Evolutionary conservation across 2,329 filamentous ascomycete genomes (phyloP).

Genomic region (Nannizzia gypsea): DNA sequence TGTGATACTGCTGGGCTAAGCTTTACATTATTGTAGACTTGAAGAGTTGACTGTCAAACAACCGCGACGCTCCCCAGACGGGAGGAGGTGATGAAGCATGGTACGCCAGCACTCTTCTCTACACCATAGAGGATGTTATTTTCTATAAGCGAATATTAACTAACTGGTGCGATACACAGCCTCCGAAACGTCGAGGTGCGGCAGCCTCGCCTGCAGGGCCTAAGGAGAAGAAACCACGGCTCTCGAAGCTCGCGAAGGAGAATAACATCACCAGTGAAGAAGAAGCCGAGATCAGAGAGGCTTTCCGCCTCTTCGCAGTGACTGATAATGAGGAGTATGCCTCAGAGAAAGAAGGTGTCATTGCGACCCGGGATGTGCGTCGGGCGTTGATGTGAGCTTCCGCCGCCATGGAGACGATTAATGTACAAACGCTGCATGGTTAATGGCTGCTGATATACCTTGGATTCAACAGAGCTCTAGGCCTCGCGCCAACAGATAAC

Average conservation of each 20-base stretch:
- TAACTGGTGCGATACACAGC: slow-evolving; percentile 17
- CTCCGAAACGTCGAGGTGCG: slow-evolving; percentile 28
- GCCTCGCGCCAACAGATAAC: slow-evolving; percentile 52
- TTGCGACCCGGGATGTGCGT: slow-evolving; percentile 56
- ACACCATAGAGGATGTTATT: neutral
- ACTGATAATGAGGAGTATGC: slow-evolving; percentile 45
- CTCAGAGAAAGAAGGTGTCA: slow-evolving; percentile 60
- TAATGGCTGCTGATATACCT: neutral
- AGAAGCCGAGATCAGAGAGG: slow-evolving; percentile 83
- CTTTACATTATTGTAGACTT: too few species aligned
- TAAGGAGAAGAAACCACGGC: slow-evolving; percentile 40
- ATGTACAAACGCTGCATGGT: too few species aligned
- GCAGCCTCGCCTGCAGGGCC: slow-evolving; percentile 21
- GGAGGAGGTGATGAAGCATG: neutral
- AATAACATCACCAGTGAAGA: slow-evolving; percentile 74
- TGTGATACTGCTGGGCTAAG: neutral
- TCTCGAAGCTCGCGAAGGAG: slow-evolving; percentile 84
- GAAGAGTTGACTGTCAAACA: neutral
- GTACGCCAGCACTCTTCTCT: neutral
- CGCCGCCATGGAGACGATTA: neutral
- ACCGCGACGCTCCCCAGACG: neutral
- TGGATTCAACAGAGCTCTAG: slow-evolving; percentile 52
- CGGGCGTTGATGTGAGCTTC: slow-evolving; percentile 57
- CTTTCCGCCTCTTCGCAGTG: slow-evolving; percentile 65
- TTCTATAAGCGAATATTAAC: neutral